Conservation (phyloP, 768 basidiomycete genomes). For the Sarcodon aspratus region DNA sequence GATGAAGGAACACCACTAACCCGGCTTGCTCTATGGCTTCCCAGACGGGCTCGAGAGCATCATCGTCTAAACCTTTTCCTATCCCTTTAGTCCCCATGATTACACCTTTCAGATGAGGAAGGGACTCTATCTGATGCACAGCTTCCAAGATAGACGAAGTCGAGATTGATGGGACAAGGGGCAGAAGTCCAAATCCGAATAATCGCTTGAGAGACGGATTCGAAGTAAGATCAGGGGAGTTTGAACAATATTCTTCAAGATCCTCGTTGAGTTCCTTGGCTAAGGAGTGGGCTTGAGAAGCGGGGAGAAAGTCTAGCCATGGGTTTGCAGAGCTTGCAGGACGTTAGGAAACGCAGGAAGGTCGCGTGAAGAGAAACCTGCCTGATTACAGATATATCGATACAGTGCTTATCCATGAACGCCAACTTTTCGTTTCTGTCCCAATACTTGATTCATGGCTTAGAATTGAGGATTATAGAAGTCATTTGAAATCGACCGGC, state of each 20-base stretch:
- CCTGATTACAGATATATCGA: constrained; percentile 75
- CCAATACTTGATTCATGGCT: constrained; percentile 43
- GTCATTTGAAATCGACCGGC: constrained; percentile 4
- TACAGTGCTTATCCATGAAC: constrained; percentile 80
- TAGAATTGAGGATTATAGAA: not conserved
- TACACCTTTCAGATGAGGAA: constrained; percentile 61
- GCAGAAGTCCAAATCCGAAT: constrained; percentile 79
- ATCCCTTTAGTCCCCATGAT: constrained; percentile 78
- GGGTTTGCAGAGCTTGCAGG: constrained; percentile 68
- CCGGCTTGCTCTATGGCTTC: constrained; percentile 56
- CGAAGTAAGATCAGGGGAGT: constrained; percentile 28
- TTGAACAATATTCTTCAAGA: constrained; percentile 69
- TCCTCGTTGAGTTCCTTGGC: constrained; percentile 68
- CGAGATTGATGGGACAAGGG: constrained; percentile 60
- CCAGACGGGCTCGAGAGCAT: constrained; percentile 71
- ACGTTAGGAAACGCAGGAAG: constrained; percentile 3
- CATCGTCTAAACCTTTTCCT: constrained; percentile 76
- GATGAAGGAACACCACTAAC: constrained; percentile 76
- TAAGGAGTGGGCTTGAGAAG: constrained; percentile 51
- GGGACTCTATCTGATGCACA: constrained; percentile 50
- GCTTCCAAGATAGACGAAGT: constrained; percentile 46
- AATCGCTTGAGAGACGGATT: constrained; percentile 41
- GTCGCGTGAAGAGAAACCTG: constrained; percentile 12
- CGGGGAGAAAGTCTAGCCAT: constrained; percentile 81
- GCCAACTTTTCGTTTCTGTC: constrained; percentile 64